A percentile compares a stretch with the other conserved stretches of the same genome.
These are phyloP conservation scores for Aeminium ludgeri DNA, from an alignment of 495 filamentous ascomycete genomes.

Conservation along the genomic window DNA sequence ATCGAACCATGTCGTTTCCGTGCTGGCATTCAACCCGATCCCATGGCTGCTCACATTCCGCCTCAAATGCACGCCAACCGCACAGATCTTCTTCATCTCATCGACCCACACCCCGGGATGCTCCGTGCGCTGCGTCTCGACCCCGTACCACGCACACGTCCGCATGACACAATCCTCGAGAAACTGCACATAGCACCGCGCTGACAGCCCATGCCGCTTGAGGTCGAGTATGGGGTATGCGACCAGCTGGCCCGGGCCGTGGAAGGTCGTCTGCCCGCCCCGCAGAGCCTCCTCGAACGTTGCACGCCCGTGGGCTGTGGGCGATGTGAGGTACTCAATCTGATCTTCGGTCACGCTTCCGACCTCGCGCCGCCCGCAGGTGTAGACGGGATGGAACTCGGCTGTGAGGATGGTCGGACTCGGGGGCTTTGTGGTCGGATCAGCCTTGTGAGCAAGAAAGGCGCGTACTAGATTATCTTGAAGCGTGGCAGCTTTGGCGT, in stretches of 20 bases:
- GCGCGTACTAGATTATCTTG: constrained; percentile 29
- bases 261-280: constrained; percentile 87
- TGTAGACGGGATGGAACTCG: constrained; percentile 72
- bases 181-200: constrained; percentile 52
- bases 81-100: constrained; percentile 52
- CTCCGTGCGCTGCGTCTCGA: constrained; percentile 45
- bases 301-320: constrained; percentile 28
- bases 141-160: constrained; percentile 37
- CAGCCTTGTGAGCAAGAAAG: constrained; percentile 33
- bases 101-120: constrained; percentile 78
- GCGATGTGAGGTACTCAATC: constrained; percentile 24
- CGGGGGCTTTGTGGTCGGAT: constrained; percentile 25
- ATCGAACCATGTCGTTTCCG: constrained; percentile 51
- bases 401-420: constrained; percentile 64
- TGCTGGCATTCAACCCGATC: constrained; percentile 64
- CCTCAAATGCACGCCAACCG: constrained; percentile 74
- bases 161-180: constrained; percentile 62
- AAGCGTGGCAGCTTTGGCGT: constrained; percentile 22
- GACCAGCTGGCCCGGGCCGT: constrained; percentile 84
- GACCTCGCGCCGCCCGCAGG: constrained; percentile 70
- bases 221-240: constrained; percentile 79
- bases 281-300: constrained; percentile 54
- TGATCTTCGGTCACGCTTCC: constrained; percentile 34
- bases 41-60: constrained; percentile 77
- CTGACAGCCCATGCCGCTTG: constrained; percentile 33